phyloP scores from a whole-genome alignment of 805 yeast genomes.

The Candida chilensis region DNA sequence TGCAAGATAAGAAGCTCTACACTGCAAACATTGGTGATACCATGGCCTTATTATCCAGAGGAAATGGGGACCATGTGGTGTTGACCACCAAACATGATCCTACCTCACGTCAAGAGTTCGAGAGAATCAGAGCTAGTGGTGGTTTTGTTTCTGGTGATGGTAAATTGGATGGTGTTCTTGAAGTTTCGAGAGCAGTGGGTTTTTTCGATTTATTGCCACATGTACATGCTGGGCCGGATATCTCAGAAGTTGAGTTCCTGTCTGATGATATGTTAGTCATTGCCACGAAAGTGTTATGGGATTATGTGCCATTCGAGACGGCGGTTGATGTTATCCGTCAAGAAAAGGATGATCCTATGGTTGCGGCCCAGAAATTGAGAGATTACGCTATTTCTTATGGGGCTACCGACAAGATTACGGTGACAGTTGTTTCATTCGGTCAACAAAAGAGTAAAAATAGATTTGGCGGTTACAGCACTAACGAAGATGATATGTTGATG shows the following conservation, averaged over 20 bases:
- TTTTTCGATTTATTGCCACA: conserved; percentile 81
- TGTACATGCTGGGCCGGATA: conserved; percentile 81
- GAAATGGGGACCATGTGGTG: conserved; percentile 71
- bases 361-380: conserved; percentile 87
- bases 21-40: conserved; percentile 91
- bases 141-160: conserved; percentile 85
- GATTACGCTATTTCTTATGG: conserved; percentile 95
- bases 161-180: conserved; percentile 72
- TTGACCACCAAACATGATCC: conserved; percentile 82
- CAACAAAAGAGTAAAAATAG: conserved; percentile 28
- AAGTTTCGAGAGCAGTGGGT: conserved; percentile 88
- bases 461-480: conserved; percentile 22
- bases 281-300: conserved; percentile 84
- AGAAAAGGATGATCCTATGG: conserved; percentile 73
- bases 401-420: conserved; percentile 67
- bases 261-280: conserved; percentile 77
- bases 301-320: conserved; percentile 67
- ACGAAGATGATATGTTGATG: conserved; percentile 24
- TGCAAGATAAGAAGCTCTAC: conserved; percentile 60
- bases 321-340: conserved; percentile 88
- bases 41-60: conserved; percentile 68
- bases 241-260: conserved; percentile 48
- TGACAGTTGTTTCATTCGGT: conserved; percentile 67
- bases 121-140: conserved; percentile 83
- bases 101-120: conserved; percentile 66